Evolutionary conservation across 768 basidiomycete species (phyloP).

Genomic region (Naganishia vishniacii): DNA sequence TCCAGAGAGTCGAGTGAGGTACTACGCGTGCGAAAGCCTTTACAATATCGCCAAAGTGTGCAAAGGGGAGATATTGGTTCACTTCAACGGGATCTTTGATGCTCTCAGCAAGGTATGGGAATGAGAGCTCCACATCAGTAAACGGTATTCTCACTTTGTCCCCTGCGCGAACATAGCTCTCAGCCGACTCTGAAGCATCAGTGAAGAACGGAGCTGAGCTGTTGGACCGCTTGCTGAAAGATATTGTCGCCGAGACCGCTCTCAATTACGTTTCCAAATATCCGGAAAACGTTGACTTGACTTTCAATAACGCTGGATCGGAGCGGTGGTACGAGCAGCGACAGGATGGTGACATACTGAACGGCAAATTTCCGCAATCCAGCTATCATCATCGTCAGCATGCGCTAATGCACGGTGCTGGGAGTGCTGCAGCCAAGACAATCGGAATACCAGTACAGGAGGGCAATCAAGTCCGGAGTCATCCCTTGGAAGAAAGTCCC

Average conservation of each 20-base stretch:
- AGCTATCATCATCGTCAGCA: slow-evolving; percentile 10
- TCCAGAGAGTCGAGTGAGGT: slow-evolving; percentile 86
- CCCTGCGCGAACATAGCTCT: slow-evolving; percentile 59
- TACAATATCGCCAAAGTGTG: slow-evolving; percentile 89
- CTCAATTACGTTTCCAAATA: slow-evolving; percentile 88
- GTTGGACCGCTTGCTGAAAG: slow-evolving; percentile 91
- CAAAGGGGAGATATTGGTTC: slow-evolving; percentile 90
- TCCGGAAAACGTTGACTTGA: slow-evolving; percentile 59
- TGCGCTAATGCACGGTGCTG: slow-evolving; percentile 6
- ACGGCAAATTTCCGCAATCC: slow-evolving; percentile 18
- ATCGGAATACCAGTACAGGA: slow-evolving; percentile 11
- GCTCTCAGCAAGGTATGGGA: slow-evolving; percentile 90
- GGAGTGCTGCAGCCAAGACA: slow-evolving; percentile 5
- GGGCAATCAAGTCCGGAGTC: slow-evolving; percentile 19
- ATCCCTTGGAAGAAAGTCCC: slow-evolving; percentile 28
- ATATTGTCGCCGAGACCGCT: slow-evolving; percentile 94
- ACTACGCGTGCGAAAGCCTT: slow-evolving; percentile 94
- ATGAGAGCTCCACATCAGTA: slow-evolving; percentile 28
- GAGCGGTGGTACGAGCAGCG: slow-evolving; percentile 17
- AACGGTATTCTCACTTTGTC: not conserved
- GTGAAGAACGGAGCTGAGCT: slow-evolving; percentile 98
- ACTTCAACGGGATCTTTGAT: slow-evolving; percentile 98
- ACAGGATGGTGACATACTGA: not conserved
- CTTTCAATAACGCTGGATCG: slow-evolving; percentile 7
- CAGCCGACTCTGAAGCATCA: slow-evolving; percentile 87